Conservation (phyloP, 192 early-diverging fungal genomes). For the Backusella morwellensis region DNA sequence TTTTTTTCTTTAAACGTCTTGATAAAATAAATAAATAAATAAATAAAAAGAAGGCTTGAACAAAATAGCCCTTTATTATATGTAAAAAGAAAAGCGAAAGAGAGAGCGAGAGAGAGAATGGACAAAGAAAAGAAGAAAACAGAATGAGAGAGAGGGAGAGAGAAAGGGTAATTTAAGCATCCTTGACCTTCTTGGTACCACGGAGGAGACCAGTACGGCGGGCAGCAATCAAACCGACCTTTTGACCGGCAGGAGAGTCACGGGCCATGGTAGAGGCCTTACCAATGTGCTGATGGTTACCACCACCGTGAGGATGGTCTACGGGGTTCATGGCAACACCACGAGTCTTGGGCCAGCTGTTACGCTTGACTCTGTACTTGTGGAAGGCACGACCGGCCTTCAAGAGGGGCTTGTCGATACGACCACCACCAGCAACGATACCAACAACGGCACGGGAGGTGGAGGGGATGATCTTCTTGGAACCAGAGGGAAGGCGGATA, state of each 20-base stretch:
- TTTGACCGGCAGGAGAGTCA: conserved; percentile 93
- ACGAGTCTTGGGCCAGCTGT: conserved; percentile 99
- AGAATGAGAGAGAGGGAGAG: too few relatives aligned
- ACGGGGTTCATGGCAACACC: conserved; percentile 99
- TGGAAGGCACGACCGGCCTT: too few relatives aligned
- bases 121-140: too few relatives aligned
- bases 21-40: too few relatives aligned
- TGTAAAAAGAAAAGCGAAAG: not conserved
- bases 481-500: conserved; percentile 96
- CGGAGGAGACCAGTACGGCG: conserved; percentile 77
- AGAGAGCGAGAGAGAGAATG: not conserved
- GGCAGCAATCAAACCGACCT: conserved; percentile 61
- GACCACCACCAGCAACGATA: conserved; percentile 98
- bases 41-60: not conserved
- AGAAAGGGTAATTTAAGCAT: conserved; percentile 24
- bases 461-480: conserved; percentile 94
- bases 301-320: conserved; percentile 95
- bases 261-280: conserved; percentile 98
- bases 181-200: conserved; percentile 97
- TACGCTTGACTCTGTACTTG: conserved; percentile 99
- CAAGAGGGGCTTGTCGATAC: conserved; percentile 99
- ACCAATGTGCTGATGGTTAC: conserved; percentile 99
- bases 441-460: conserved; percentile 94
- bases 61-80: not conserved
- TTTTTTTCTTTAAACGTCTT: too few relatives aligned